phyloP scores from a whole-genome alignment of 371 early-diverging fungal species.

The Neoconidiobolus thromboides region DNA sequence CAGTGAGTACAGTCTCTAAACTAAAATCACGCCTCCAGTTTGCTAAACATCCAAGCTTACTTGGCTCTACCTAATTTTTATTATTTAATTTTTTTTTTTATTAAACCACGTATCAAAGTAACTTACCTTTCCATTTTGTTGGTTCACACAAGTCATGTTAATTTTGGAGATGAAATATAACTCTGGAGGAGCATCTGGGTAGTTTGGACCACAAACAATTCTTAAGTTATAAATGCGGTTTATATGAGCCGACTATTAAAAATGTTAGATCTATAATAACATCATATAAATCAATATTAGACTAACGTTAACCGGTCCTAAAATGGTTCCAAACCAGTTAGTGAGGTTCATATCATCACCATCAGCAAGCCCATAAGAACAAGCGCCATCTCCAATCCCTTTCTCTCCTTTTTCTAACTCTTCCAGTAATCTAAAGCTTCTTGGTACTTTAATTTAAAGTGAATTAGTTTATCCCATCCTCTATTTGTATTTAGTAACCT shows the following conservation, averaged over 20 bases:
- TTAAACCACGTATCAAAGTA: neutral
- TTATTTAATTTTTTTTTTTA: neutral
- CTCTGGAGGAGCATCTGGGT: conserved; percentile 66
- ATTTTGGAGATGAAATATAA: conserved; percentile 66
- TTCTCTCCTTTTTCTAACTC: conserved; percentile 96
- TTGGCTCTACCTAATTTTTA: conserved; percentile 36
- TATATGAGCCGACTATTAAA: conserved; percentile 69
- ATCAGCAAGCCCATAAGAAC: conserved; percentile 81
- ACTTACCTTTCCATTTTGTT: conserved; percentile 49
- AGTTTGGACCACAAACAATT: conserved; percentile 63
- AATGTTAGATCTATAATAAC: neutral
- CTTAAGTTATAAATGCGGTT: conserved; percentile 82
- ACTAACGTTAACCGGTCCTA: conserved; percentile 81
- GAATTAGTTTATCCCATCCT: neutral
- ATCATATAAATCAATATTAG: neutral
- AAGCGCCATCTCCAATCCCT: conserved; percentile 85
- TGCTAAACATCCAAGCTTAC: conserved; percentile 45
- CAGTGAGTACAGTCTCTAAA: conserved; percentile 68
- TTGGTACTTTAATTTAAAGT: conserved; percentile 45
- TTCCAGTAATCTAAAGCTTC: conserved; percentile 89
- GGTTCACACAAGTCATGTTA: conserved; percentile 77
- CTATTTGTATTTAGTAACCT: neutral
- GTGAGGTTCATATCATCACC: conserved; percentile 66
- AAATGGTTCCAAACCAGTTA: conserved; percentile 89
- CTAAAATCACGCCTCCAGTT: conserved; percentile 62